These are phyloP conservation scores for Aurantiochytrium sp. DNA, from an alignment of 108 stramenopile genomes.

Conservation along the genomic window DNA sequence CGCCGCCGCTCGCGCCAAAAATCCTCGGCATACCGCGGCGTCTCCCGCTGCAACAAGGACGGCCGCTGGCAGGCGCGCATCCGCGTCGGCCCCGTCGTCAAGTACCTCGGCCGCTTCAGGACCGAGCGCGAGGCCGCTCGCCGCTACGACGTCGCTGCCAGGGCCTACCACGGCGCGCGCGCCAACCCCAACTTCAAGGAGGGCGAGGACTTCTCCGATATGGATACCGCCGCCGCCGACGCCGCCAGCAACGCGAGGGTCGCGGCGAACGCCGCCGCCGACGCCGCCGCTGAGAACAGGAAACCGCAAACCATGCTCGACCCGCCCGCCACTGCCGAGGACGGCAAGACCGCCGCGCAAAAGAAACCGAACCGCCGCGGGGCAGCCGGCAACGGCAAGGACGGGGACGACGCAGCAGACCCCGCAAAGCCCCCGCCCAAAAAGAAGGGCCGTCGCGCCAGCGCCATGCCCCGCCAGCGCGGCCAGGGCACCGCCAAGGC, in stretches of 20 bases:
- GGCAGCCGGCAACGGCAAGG: background rate
- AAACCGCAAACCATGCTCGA: background rate
- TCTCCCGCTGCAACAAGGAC: background rate
- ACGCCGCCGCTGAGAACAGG: background rate
- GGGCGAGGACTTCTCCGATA: background rate
- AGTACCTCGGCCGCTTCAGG: background rate
- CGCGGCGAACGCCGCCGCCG: background rate
- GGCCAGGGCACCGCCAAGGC: background rate
- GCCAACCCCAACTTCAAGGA: background rate
- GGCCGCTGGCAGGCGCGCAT: constrained; percentile 29
- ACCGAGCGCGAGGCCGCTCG: constrained; percentile 23
- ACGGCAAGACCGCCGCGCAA: background rate
- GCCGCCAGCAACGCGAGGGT: background rate
- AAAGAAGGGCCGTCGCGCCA: background rate
- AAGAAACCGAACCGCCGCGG: no score
- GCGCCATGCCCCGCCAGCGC: background rate
- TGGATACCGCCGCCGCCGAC: background rate
- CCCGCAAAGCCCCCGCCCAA: background rate
- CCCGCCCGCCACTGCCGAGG: background rate
- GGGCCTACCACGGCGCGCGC: background rate
- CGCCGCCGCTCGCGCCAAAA: background rate
- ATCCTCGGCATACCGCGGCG: background rate
- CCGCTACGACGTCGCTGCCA: background rate
- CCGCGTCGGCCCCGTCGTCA: background rate
- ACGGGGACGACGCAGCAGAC: no score